Base-by-base conservation (phyloP, 148 eudicot genomes). In the Diospyros lotus region DNA sequence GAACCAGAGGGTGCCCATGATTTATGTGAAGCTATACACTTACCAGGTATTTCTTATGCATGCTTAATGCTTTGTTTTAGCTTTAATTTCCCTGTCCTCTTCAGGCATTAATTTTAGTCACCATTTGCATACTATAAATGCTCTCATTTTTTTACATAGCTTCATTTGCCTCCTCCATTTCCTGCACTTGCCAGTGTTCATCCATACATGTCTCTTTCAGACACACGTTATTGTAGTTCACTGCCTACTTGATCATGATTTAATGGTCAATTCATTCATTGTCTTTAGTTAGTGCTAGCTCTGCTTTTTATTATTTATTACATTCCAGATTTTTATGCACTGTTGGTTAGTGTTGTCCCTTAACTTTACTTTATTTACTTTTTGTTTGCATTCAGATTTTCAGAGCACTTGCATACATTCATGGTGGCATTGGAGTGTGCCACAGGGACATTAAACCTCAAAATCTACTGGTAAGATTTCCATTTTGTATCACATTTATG, bases 401-500 rank as follows among this genome's bases (percentile, higher is more conserved):
- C 74, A 79, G 91, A 73, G 88, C 91, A 76, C 79, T 90, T 59
- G 87, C 90, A 2, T 88, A 90, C 78, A 85, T 90, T 73, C 94
- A 88, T 64, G 73, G 82, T 14, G 78, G 79, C 58, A 88, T 88
- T 79, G 94, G 91, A 76, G 88, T 88, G 41, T 90, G 91, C 64
- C 94, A 88, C 69, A 81, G 91, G 63, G 94, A 90, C 73, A 88
- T 88, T 64, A 90, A 90, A 63, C 94, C 91, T 60, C 92, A 91
- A 73, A 91, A 91, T 73, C 76, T 91, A 15, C 74, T 91, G 89
- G 97, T 91, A 84, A 60, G 83, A n/a, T 64, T 61, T 7, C 9
- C 44, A 42, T 43, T 15, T 66, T 63, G 1, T 44, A 7, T 43
- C 44, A 43, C 15, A 51, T 10, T 55, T 58, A 40, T 65, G 65